Evolutionary conservation across 768 basidiomycete species (phyloP), one percentile per base, ranked within the genome.

Genomic region (Serendipita vermifera): DNA sequence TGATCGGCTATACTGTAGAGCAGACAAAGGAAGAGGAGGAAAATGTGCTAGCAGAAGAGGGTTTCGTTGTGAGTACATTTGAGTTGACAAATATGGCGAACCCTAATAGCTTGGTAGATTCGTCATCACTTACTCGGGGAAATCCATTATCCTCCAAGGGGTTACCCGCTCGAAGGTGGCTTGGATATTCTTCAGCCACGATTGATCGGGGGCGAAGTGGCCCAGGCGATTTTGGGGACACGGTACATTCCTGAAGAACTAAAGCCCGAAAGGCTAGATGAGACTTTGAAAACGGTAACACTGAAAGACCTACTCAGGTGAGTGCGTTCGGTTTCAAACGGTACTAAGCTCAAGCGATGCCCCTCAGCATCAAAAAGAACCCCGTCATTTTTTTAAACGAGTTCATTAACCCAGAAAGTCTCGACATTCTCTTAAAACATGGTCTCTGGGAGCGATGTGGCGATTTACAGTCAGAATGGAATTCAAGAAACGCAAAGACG

Each of bases 1-100:
- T 81, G 56, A 77, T 75, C 61, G 71, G 71, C 0, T 82, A 78
- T 55, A 73, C 75, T 41, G 79, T 82, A 0, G 64, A 70, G 0
- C 77, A 81, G 63, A 78, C 73, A 4, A 71, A 72, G 15, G 76
- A 79, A 40, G 75, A 79, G 59, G 77, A 78, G 54, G 80, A 80
- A 60, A 68, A 70, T 4, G 77, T 78, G 1, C 63, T 64, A 1
- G 62, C 66, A 6, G 68, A 69, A 13, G 65, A 68, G 3, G 78
- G 79, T 33, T 48, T 35, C 15, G 14, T 20, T 59, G 54, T 38
- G 56, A 26, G 9, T 43, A 13, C 20, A 7, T 22, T 14, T 43
- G 9, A 43, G 7, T 24, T 43, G 7, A 22, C 36, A 38, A 13
- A 17, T 38, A 38, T 38, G 36, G 36, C 29, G 26, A 27, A 6